Base-by-base conservation (phyloP, 2,329 filamentous ascomycete genomes). In the Chaetomiaceae sp. region DNA sequence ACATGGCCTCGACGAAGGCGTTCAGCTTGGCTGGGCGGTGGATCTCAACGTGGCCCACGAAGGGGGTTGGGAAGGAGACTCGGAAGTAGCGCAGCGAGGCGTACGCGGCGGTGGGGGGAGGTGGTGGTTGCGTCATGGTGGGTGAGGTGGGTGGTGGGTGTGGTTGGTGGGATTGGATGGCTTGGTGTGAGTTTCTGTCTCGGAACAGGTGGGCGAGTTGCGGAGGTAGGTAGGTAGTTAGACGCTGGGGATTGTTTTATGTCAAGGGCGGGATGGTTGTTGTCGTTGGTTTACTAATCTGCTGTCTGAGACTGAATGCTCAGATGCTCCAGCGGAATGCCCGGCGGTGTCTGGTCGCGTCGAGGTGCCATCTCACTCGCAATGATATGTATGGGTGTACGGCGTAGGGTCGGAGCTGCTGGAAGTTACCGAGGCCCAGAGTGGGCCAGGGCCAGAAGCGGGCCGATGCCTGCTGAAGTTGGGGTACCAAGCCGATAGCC, bases 1-100 rank as follows among this genome's bases (percentile, higher is more conserved):
- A 96, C 81, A 96, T 91, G 44, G 79, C 70, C 63, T 88, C 81
- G 55, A 81, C 76, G 65, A 95, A 96, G 54, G 90, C 82, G 65
- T 97, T 97, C 64, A 96, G 72, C 71, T 95, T 95, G 55, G 79
- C 67, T 1, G 90, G 81, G 1, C 90, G 79, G 71, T 94, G 90
- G 68, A 95, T 95, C 68, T 96, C 84, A 49, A 97, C 85, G 64
- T 95, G 88, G n/a, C 83, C 86, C 39, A 96, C 83, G 69, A 81
- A 81, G 60, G 83, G 75, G 30, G 4, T 5, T 3, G 69, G 60
- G 0, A 89, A 87, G 34, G 81, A 81, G n/a, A 77, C 80, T 56
- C 94, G 73, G 55, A 81, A 79, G 75, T 88, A 89, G 72, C 86
- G 73, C 56, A 83, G 70, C 68, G 79, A 83, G 29, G 56, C 54